phyloP scores from a whole-genome alignment of 768 basidiomycete genomes.

The Rhodotorula toruloides region DNA sequence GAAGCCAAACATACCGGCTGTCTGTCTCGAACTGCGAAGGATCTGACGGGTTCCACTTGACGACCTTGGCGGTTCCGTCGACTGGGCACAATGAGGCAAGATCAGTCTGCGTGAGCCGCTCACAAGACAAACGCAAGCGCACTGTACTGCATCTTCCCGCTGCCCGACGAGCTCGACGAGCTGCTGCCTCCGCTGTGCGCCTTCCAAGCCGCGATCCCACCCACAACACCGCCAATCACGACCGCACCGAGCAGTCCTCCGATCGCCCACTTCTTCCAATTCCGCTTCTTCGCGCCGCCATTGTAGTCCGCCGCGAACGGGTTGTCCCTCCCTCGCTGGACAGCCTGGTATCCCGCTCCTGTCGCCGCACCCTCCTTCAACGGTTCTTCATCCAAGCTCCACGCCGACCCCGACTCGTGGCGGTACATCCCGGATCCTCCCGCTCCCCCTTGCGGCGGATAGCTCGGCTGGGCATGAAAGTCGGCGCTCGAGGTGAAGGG shows the following conservation, averaged over 20 bases:
- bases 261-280: slow-evolving; percentile 5
- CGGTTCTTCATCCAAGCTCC: slow-evolving; percentile 19
- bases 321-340: slow-evolving; percentile 17
- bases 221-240: slow-evolving; percentile 3
- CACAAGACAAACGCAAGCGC: neutral
- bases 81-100: neutral
- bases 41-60: slow-evolving; percentile 34
- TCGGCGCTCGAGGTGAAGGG: neutral
- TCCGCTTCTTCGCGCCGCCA: neutral
- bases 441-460: no score
- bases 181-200: slow-evolving; percentile 8
- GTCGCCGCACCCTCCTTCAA: neutral
- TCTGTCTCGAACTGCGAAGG: slow-evolving; percentile 33
- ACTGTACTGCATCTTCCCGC: slow-evolving; percentile 25
- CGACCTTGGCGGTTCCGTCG: slow-evolving; percentile 22
- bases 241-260: neutral
- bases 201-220: slow-evolving; percentile 28
- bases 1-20: neutral
- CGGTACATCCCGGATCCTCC: no score
- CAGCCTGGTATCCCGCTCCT: neutral
- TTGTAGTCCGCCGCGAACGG: slow-evolving; percentile 24
- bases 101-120: neutral
- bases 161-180: slow-evolving; percentile 4
- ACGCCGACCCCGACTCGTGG: slow-evolving; percentile 1
- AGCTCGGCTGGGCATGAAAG: neutral